A percentile compares a stretch with the other conserved stretches of the same genome.
Conservation (phyloP, 148 eudicot genomes). For the Rhododendron vialii region DNA sequence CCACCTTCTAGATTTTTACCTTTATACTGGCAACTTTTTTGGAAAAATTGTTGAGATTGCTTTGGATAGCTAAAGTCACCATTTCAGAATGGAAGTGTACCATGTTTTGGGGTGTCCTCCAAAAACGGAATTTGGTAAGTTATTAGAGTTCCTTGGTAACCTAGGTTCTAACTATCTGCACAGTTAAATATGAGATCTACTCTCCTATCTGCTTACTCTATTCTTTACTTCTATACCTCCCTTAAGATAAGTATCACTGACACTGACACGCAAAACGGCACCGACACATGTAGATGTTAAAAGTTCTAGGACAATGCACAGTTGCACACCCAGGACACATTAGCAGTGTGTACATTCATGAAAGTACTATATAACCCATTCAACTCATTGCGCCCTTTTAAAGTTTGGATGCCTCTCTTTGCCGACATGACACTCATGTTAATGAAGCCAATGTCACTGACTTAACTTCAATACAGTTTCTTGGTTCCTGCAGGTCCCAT, state of each 20-base stretch:
- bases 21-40: too few relatives aligned
- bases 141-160: too few relatives aligned
- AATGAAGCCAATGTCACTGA: background rate
- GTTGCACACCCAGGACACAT: background rate
- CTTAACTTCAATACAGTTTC: conserved; percentile 6
- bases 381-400: background rate
- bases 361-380: background rate
- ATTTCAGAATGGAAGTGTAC: too few relatives aligned
- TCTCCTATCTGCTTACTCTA: background rate
- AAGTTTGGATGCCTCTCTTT: background rate
- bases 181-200: too few relatives aligned
- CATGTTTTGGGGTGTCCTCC: too few relatives aligned
- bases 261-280: background rate
- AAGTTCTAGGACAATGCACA: background rate
- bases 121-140: too few relatives aligned
- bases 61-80: too few relatives aligned
- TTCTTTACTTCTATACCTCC: background rate
- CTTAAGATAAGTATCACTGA: background rate
- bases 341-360: background rate
- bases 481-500: conserved; percentile 64
- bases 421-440: background rate
- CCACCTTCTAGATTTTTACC: too few relatives aligned
- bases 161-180: too few relatives aligned
- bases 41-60: too few relatives aligned
- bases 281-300: background rate